Conservation (phyloP, 1,284 basidiomycete species). For the Mycena sp. region DNA sequence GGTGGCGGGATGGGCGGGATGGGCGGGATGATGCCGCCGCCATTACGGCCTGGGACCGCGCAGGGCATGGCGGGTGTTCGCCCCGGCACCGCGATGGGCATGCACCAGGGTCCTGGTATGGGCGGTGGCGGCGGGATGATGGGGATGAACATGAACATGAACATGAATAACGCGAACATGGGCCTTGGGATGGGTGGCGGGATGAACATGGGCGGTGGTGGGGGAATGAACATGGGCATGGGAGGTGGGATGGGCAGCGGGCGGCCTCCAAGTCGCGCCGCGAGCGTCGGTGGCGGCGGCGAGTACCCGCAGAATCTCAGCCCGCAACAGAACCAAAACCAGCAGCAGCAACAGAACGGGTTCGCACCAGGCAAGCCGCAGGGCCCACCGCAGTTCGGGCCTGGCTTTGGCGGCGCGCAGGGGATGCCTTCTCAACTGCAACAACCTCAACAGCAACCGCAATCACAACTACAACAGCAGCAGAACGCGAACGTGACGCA, state of each 20-base stretch:
- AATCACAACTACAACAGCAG: no score
- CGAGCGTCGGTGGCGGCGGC: conserved; percentile 6
- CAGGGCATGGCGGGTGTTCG: conserved; percentile 23
- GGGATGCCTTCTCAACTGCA: conserved; percentile 21
- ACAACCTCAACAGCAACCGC: neutral
- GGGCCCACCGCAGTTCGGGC: conserved; percentile 24
- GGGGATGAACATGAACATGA: conserved; percentile 21
- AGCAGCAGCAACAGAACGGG: conserved; percentile 17
- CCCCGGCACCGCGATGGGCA: conserved; percentile 13
- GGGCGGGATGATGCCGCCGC: conserved; percentile 13
- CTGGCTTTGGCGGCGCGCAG: conserved; percentile 6
- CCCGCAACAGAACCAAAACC: conserved; percentile 3
- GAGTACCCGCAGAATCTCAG: neutral
- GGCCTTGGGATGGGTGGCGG: neutral
- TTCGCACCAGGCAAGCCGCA: conserved; percentile 14
- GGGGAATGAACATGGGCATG: conserved; percentile 19
- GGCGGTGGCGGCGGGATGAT: conserved; percentile 4
- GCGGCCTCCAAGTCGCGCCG: conserved; percentile 21
- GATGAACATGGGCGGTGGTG: neutral
- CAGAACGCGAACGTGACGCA: conserved; percentile 17
- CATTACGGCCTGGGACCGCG: conserved; percentile 19
- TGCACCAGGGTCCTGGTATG: conserved; percentile 8
- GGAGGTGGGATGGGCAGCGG: no score
- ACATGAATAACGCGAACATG: conserved; percentile 8
- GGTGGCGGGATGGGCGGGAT: no score